phyloP scores from a whole-genome alignment of 495 filamentous ascomycete genomes.

The Filosporella fistucella region DNA sequence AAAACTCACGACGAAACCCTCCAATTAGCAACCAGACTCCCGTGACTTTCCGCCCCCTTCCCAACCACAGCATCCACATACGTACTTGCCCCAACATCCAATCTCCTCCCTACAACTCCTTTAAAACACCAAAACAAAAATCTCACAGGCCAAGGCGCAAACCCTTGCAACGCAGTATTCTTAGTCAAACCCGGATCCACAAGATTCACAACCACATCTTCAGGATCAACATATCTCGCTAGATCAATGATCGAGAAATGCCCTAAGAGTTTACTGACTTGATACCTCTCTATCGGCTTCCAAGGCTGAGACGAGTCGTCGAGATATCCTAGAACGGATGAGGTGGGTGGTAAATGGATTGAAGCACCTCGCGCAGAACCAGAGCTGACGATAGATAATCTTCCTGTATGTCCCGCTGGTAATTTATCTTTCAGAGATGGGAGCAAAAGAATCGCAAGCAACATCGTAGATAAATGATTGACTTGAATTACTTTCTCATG shows the following conservation, averaged over 20 bases:
- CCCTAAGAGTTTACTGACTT: constrained; percentile 34
- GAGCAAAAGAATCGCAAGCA: constrained; percentile 42
- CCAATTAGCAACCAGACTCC: constrained; percentile 38
- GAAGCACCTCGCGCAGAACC: constrained; percentile 28
- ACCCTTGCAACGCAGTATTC: constrained; percentile 35
- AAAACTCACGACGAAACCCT: constrained; percentile 15
- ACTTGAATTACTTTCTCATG: constrained; percentile 41
- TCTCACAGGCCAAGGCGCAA: constrained; percentile 18
- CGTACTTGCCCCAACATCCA: constrained; percentile 28
- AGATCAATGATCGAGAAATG: constrained; percentile 39
- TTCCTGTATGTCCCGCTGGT: not conserved
- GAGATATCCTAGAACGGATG: constrained; percentile 35
- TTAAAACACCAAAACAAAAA: constrained; percentile 21
- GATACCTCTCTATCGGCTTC: constrained; percentile 35
- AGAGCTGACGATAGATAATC: constrained; percentile 22
- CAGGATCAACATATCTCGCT: constrained; percentile 32
- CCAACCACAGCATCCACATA: constrained; percentile 35
- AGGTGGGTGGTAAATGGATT: constrained; percentile 25
- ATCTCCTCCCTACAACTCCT: constrained; percentile 24
- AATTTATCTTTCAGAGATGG: constrained; percentile 15
- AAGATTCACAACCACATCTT: constrained; percentile 45
- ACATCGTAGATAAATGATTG: constrained; percentile 40
- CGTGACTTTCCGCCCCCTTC: constrained; percentile 40
- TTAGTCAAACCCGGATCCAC: constrained; percentile 38
- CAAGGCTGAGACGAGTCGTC: constrained; percentile 34